Evolutionary conservation across 129 eudicot species (phyloP).

Genomic region (Solidago caesia): DNA sequence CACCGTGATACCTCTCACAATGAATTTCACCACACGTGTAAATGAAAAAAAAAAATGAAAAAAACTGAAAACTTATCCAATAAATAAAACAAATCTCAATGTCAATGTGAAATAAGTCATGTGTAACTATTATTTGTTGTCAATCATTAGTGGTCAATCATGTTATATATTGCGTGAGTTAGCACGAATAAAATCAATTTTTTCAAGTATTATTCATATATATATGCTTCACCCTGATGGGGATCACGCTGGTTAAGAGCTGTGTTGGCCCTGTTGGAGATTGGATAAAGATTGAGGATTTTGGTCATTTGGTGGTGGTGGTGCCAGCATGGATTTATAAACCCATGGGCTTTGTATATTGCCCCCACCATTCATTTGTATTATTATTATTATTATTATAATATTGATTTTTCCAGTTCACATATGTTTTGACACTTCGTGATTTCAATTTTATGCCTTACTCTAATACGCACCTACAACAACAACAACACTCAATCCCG

Average conservation of each 20-base stretch:
- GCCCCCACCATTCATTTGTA: slow-evolving; percentile 12
- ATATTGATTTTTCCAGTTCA: neutral
- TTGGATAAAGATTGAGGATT: slow-evolving; percentile 25
- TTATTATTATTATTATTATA: neutral
- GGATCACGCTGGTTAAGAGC: slow-evolving; percentile 31
- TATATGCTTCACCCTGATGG: neutral
- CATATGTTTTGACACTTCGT: slow-evolving; percentile 20
- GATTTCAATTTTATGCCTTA: slow-evolving; percentile 4
- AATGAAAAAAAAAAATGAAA: too few relatives aligned
- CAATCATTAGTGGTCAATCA: too few relatives aligned
- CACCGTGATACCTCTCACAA: too few relatives aligned
- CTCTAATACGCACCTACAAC: slow-evolving; percentile 6
- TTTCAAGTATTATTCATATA: neutral
- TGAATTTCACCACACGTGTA: too few relatives aligned
- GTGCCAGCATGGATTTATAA: slow-evolving; percentile 31
- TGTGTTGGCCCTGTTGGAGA: slow-evolving; percentile 14
- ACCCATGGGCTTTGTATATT: slow-evolving; percentile 25
- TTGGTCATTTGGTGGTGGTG: slow-evolving; percentile 20
- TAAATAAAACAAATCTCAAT: too few relatives aligned
- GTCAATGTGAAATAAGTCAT: too few relatives aligned
- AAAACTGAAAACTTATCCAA: too few relatives aligned
- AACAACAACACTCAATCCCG: too few relatives aligned
- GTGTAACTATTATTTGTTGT: too few relatives aligned
- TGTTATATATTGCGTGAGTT: too few relatives aligned
- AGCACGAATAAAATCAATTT: too few relatives aligned